Base-by-base conservation (phyloP, 768 basidiomycete genomes). In the Boletus barrowsii region DNA sequence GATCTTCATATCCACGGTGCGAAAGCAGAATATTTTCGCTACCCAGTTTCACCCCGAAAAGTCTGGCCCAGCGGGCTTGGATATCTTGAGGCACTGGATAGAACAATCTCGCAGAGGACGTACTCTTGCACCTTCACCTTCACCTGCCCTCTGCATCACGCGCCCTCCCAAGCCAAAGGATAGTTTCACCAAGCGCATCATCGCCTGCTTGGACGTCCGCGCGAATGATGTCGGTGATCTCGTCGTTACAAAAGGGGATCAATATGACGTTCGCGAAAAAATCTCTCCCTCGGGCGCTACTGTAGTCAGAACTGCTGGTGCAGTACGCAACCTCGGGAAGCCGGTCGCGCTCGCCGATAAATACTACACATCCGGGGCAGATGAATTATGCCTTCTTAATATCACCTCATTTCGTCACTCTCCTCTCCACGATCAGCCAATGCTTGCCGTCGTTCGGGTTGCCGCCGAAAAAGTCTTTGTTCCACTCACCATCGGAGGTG, bases 31-130 rank as follows among this genome's bases (percentile, higher is more conserved):
- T 68, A 81, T 98, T 51, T 96, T 94, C 66, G 96, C 83, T 22
- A 88, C 88, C 15, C 97, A 99, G 69, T 98, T 98, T 73, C 97
- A 99, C 72, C 97, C 97, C 18, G 97, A 99, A 73, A 99, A 99
- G 73, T 95, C 93, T 0, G 96, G 97, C 18, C 72, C 75, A 30
- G 90, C 93, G 0, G 97, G 97, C 14, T 81, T 98, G 29, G 76
- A 79, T 26, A 79, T 98, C 39, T 76, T 98, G 42, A 80, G 83
- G 54, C 73, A 82, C 22, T 98, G 97, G 97, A 76, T 98, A 41
- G 76, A 77, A 47, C 76, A 76, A 55, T 77, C 86, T 22, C 74
- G 75, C 43, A 62, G 73, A 18, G 73, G 72, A 14, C 76, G 74
- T 60, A 62, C 72, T 47, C 60, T 62, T 33, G 56, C 70, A 0